These are phyloP conservation scores for Osmanthus fragrans DNA, from an alignment of 257 asterid genomes.

Conservation along the genomic window DNA sequence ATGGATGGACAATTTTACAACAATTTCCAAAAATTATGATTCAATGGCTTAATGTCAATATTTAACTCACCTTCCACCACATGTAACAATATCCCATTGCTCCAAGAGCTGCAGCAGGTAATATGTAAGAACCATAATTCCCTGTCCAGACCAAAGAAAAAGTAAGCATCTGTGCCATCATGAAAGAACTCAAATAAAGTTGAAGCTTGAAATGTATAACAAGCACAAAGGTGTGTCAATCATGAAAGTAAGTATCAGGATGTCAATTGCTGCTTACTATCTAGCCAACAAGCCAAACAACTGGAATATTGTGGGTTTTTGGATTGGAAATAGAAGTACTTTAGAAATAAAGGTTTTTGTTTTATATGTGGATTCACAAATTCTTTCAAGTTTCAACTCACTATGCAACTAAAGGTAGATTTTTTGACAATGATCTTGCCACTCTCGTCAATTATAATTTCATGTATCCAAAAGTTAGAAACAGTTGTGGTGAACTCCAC, in stretches of 20 bases:
- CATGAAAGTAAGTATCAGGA: neutral
- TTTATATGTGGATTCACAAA: neutral
- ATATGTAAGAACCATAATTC: conserved; percentile 62
- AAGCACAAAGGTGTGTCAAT: conserved; percentile 6
- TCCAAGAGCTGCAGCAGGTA: conserved; percentile 84
- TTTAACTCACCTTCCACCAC: conserved; percentile 79
- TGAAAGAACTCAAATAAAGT: conserved; percentile 19
- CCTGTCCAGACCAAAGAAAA: conserved; percentile 42
- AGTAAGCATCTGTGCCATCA: conserved; percentile 17
- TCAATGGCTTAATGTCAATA: conserved; percentile 16
- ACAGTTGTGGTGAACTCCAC: conserved; percentile 6
- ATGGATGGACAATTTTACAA: neutral
- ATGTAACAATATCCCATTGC: conserved; percentile 85
- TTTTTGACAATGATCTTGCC: neutral
- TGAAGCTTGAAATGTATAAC: conserved; percentile 4
- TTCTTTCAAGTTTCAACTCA: neutral
- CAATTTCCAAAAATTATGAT: conserved; percentile 1
- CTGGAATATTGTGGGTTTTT: neutral
- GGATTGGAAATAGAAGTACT: neutral
- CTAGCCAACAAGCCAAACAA: neutral
- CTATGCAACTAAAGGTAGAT: neutral
- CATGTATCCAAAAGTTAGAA: neutral
- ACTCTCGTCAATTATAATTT: neutral
- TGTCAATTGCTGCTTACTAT: neutral
- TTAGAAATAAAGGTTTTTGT: neutral